Conservation (phyloP, 257 asterid species). For the Nicotiana undulata region DNA sequence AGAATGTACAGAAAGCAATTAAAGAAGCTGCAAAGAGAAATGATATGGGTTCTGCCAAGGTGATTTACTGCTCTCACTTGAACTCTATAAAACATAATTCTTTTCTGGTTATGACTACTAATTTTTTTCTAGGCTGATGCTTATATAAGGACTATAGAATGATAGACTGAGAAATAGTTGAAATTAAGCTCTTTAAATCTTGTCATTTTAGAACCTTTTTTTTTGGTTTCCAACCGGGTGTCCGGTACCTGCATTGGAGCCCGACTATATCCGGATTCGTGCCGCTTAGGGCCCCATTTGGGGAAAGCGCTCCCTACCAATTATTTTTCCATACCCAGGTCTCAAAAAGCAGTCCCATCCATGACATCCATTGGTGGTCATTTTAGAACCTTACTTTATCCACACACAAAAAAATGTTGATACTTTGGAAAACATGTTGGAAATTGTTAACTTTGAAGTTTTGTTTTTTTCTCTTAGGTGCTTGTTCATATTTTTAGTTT, state of each 20-base stretch:
- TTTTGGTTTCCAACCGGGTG: too few species aligned
- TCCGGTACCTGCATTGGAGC: too few species aligned
- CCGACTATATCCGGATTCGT: too few species aligned
- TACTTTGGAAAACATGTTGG: neutral
- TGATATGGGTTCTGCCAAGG: slow-evolving; percentile 99
- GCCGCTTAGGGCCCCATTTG: too few species aligned
- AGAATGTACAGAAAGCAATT: slow-evolving; percentile 88
- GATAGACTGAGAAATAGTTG: neutral
- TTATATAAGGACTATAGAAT: neutral
- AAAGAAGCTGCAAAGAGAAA: slow-evolving; percentile 93
- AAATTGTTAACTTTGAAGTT: neutral
- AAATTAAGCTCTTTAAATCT: neutral
- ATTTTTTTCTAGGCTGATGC: neutral
- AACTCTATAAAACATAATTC: neutral
- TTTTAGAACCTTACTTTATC: too few species aligned
- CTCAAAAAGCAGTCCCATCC: too few species aligned
- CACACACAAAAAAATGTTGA: too few species aligned
- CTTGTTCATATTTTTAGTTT: neutral
- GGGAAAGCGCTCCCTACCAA: too few species aligned
- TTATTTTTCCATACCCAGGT: too few species aligned
- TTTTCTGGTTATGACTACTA: neutral
- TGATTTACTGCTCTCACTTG: slow-evolving; percentile 3
- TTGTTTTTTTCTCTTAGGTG: neutral
- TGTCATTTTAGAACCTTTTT: neutral
- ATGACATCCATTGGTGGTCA: too few species aligned